phyloP scores from a whole-genome alignment of 2,329 filamentous ascomycete genomes.

The Aaosphaeria arxii region DNA sequence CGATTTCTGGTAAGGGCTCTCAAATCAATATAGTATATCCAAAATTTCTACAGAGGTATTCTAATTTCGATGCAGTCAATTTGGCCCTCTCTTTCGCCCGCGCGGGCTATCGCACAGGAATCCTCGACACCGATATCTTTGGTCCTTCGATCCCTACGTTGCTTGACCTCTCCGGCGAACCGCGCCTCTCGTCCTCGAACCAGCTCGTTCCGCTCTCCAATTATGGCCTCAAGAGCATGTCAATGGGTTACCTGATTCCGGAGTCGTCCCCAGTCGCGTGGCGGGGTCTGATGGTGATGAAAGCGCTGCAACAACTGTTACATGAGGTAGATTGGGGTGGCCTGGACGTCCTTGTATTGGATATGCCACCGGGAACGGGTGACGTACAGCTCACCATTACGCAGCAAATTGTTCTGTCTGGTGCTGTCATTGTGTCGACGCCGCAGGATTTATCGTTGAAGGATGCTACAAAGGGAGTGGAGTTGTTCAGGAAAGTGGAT shows the following conservation, averaged over 20 bases:
- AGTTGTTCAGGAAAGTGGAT: slow-evolving; percentile 85
- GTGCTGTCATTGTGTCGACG: slow-evolving; percentile 83
- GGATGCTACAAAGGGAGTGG: slow-evolving; percentile 87
- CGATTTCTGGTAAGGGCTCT: slow-evolving; percentile 65
- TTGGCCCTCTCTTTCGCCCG: slow-evolving; percentile 83
- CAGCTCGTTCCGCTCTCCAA: slow-evolving; percentile 84
- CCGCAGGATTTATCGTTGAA: slow-evolving; percentile 90
- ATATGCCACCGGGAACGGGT: slow-evolving; percentile 90
- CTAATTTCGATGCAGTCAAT: slow-evolving; percentile 53
- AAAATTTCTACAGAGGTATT: not conserved
- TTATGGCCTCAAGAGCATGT: slow-evolving; percentile 97
- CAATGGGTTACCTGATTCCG: slow-evolving; percentile 89
- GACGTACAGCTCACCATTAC: slow-evolving; percentile 97
- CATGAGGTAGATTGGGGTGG: slow-evolving; percentile 94
- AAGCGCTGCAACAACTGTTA: slow-evolving; percentile 89
- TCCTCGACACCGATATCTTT: slow-evolving; percentile 95
- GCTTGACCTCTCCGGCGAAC: slow-evolving; percentile 76
- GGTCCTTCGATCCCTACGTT: slow-evolving; percentile 92
- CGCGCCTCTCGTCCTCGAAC: slow-evolving; percentile 69
- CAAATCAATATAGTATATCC: slow-evolving; percentile 4
- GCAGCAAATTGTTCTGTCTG: slow-evolving; percentile 87
- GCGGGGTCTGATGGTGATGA: slow-evolving; percentile 97
- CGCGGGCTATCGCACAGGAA: slow-evolving; percentile 76
- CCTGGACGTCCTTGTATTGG: slow-evolving; percentile 83
- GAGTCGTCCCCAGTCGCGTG: slow-evolving; percentile 84